phyloP scores from a whole-genome alignment of 805 yeast genomes.

The Kluyveromyces starmeri region DNA sequence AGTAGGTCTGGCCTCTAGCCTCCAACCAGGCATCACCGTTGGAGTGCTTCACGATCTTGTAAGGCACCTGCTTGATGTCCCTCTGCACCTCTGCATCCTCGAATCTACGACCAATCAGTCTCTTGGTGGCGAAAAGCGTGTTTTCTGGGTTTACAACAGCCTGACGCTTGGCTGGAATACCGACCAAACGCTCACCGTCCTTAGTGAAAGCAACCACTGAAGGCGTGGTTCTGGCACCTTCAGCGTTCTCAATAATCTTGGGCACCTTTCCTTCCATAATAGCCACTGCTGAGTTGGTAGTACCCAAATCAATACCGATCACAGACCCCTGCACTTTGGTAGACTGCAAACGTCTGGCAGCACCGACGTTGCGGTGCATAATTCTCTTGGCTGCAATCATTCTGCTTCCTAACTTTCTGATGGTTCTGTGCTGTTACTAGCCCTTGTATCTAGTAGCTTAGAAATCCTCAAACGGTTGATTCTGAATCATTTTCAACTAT shows the following conservation, averaged over 20 bases:
- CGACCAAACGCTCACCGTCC: constrained; percentile 86
- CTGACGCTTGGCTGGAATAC: constrained; percentile 93
- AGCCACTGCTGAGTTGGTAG: constrained; percentile 85
- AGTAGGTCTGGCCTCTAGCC: constrained; percentile 78
- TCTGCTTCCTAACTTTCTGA: constrained; percentile 1
- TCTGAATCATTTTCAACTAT: too few relatives aligned
- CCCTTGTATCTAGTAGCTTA: too few relatives aligned
- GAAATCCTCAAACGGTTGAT: too few relatives aligned
- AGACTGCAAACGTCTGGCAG: constrained; percentile 29
- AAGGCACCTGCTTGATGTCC: constrained; percentile 81
- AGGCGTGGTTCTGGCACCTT: constrained; percentile 83
- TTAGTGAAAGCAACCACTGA: constrained; percentile 91
- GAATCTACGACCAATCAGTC: constrained; percentile 89
- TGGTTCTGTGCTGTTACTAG: too few relatives aligned
- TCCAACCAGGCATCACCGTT: constrained; percentile 97
- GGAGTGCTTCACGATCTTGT: constrained; percentile 78
- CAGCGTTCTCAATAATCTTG: constrained; percentile 69
- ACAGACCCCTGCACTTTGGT: constrained; percentile 37
- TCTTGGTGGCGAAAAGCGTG: constrained; percentile 90
- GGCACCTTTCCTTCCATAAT: constrained; percentile 63
- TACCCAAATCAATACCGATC: constrained; percentile 79
- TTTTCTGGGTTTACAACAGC: constrained; percentile 91
- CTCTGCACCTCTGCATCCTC: constrained; percentile 85
- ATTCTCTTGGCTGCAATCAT: constrained; percentile 25
- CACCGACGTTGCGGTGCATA: constrained; percentile 16